Evolutionary conservation across 352 stramenopile genomes (phyloP).

Genomic region (Globisporangium apiculatum): DNA sequence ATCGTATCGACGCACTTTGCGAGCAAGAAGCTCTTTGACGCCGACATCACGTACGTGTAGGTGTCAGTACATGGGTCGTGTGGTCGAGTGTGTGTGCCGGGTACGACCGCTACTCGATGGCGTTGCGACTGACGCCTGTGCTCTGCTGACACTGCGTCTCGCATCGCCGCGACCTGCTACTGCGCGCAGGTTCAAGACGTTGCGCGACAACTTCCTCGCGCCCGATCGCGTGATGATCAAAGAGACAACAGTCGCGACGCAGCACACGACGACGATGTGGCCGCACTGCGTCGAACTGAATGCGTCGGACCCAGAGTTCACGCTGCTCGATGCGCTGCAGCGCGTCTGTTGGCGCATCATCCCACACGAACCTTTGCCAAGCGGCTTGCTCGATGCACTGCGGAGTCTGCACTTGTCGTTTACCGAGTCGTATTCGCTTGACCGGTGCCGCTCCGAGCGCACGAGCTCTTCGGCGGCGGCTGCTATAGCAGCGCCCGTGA

Average conservation of each 20-base stretch:
- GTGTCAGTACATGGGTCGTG: too few relatives aligned
- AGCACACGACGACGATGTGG: conserved; percentile 12
- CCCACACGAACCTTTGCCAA: conserved; percentile 34
- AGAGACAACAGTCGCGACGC: conserved; percentile 21
- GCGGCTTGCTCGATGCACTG: conserved; percentile 25
- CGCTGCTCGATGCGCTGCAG: conserved; percentile 21
- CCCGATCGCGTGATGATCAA: conserved; percentile 47
- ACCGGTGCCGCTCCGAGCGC: not conserved
- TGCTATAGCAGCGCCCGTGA: not conserved
- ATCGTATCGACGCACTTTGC: conserved; percentile 38
- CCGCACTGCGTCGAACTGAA: conserved; percentile 40
- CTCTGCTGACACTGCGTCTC: too few relatives aligned
- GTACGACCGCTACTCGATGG: not conserved
- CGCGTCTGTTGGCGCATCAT: conserved; percentile 24
- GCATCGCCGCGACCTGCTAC: too few relatives aligned
- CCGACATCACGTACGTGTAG: conserved; percentile 27
- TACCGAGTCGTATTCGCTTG: not conserved
- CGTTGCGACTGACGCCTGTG: not conserved
- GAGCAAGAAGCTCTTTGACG: conserved; percentile 28
- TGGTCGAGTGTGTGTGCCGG: not conserved
- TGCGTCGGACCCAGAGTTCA: conserved; percentile 31
- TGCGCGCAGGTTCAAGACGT: conserved; percentile 26
- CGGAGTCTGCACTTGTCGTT: conserved; percentile 33
- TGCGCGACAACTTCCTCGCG: conserved; percentile 53
- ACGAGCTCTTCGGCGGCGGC: not conserved